Evolutionary conservation across 305 asterid species (phyloP).

Genomic region (Fraxinus baroniana): DNA sequence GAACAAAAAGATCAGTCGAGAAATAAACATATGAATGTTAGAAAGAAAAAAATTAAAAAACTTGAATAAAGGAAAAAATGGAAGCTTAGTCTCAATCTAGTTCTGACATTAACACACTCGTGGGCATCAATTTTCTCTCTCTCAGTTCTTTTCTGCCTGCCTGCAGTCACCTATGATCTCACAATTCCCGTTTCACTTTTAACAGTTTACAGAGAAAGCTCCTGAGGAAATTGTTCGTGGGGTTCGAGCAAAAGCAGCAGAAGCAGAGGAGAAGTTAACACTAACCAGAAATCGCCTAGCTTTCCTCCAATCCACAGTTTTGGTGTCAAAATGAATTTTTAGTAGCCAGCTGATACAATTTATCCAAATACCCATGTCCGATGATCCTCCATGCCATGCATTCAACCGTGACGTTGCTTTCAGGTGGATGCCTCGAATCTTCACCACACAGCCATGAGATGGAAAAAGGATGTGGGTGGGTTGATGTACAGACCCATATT

Average conservation of each 20-base stretch:
- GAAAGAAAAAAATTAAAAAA: not conserved
- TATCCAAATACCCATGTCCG: not conserved
- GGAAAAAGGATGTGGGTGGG: not conserved
- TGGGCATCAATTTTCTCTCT: not conserved
- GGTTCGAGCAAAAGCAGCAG: constrained; percentile 79
- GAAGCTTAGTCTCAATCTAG: not conserved
- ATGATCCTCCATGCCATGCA: not conserved
- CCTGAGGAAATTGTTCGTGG: constrained; percentile 78
- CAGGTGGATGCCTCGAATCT: not conserved
- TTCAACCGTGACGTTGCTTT: not conserved
- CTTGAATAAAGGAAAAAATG: not conserved
- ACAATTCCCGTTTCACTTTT: constrained; percentile 1
- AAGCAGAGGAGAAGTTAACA: constrained; percentile 78
- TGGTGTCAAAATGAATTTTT: constrained; percentile 42
- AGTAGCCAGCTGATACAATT: not conserved
- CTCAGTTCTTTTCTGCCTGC: not conserved
- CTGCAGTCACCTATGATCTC: constrained; percentile 15
- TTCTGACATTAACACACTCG: not conserved
- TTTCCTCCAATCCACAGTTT: constrained; percentile 66
- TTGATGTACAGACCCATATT: constrained; percentile 7
- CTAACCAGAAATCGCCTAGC: constrained; percentile 69
- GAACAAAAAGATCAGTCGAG: not conserved
- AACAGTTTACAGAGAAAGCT: constrained; percentile 90
- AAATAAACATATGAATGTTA: not conserved
- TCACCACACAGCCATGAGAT: not conserved